phyloP scores from a whole-genome alignment of 257 asterid species.

The Forsythia viridissima region DNA sequence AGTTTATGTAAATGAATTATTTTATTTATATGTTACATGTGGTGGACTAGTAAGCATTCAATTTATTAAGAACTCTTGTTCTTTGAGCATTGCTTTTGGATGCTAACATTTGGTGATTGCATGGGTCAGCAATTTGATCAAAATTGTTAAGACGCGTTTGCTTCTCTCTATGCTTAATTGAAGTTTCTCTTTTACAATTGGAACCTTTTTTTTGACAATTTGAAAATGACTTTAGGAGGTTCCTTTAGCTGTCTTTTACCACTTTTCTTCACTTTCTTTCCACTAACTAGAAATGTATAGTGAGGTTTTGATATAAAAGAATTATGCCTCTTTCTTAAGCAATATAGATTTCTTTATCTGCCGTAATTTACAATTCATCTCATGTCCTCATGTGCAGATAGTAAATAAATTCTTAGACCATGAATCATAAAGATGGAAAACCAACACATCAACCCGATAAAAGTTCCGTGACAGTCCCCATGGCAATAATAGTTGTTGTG shows the following conservation, averaged over 20 bases:
- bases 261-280: background rate
- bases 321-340: background rate
- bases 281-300: background rate
- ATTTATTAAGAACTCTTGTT: background rate
- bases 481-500: constrained; percentile 43
- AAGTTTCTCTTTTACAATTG: background rate
- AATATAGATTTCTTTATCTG: constrained; percentile 17
- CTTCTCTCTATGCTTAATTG: background rate
- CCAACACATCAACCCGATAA: constrained; percentile 37
- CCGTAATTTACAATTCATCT: constrained; percentile 4
- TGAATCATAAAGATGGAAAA: constrained; percentile 57
- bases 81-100: constrained; percentile 1
- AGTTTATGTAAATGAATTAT: constrained; percentile 1
- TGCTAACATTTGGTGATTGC: background rate
- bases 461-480: constrained; percentile 37
- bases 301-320: background rate
- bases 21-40: background rate
- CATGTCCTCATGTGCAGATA: constrained; percentile 25
- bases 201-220: background rate
- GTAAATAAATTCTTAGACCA: constrained; percentile 29
- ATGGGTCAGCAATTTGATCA: background rate
- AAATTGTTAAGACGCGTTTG: background rate
- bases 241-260: background rate
- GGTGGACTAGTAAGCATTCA: background rate
- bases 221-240: background rate